Evolutionary conservation across 345 rosid species (phyloP), one percentile per base, ranked within the genome.

Genomic region (Stellera chamaejasme): DNA sequence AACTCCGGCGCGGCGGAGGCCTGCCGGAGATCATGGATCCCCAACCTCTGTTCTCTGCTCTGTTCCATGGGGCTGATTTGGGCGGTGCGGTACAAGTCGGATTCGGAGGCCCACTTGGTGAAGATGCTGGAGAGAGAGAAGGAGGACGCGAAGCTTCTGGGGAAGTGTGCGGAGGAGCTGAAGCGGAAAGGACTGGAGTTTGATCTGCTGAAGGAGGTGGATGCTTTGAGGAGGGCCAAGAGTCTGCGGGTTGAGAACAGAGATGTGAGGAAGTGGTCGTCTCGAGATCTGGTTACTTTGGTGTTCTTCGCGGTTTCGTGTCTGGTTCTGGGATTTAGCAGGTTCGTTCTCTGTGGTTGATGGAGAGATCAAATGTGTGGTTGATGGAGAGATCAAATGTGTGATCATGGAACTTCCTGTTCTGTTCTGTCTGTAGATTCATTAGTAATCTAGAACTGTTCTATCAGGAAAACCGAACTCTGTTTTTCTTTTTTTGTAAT

Each of bases 131-230:
- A 77, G 69, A 77, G 99, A 68, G 99, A 93, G 76, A 83, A 84
- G 46, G 99, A 93, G 63, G 99, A 93, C 13, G 86, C 75, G 61
- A 81, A 83, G 61, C 67, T 93, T 70, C 32, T 93, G 75, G 73
- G 69, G 0, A 93, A 83, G 69, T 93, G 99, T 36, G 92, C 83
- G 49, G 97, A 87, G 55, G 96, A 93, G 67, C 58, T 93, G 85
- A 89, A 84, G 91, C 84, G 68, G 81, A 87, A 89, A 69, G 99
- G 99, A 0, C 7, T 76, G 13, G 99, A 87, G 49, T 93, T 93
- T 58, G 99, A 93, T 85, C 71, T 93, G 68, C 65, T 93, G 57
- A 93, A 81, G 66, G 96, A 93, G 68, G 99, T 93, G 2, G 99
- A 93, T 49, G 97, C 97, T 3, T 72, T 89, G 25, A 72, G 97